Evolutionary conservation across 805 yeast species (phyloP), one percentile per base, ranked within the genome.

Genomic region (Yamadazyma insecticola): DNA sequence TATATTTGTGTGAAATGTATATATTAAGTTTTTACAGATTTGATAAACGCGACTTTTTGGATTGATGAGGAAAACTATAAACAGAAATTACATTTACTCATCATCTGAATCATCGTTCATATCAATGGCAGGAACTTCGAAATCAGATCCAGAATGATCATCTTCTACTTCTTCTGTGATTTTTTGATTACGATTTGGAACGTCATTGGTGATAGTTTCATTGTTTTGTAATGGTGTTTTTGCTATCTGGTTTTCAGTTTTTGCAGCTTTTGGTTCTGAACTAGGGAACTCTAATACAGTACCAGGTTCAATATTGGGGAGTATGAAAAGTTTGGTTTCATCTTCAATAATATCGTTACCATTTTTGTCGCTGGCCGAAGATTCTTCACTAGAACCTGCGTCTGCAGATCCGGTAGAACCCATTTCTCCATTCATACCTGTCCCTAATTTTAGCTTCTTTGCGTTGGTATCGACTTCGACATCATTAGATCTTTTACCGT

Each of bases 121-220:
- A 26, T 62, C 69, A 6, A 67, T 39, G 7, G 45, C 64, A 5
- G 80, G 80, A 32, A 74, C 70, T 38, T 72, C 79, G 27, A 72
- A 67, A 40, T 74, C 78, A 13, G 71, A 62, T n/a, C n/a, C n/a
- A n/a, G n/a, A n/a, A n/a, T n/a, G n/a, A n/a, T n/a, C n/a, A 12
- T 53, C 57, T 17, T 28, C 39, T 13, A 24, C 28, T 5, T 6
- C 29, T 26, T 26, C 29, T 22, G n/a, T 6, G 27, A 13, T 24
- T 12, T 24, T 15, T 24, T 18, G 21, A 18, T 10, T 18, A n/a
- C n/a, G n/a, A n/a, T n/a, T n/a, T n/a, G n/a, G n/a, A n/a, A n/a
- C n/a, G n/a, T n/a, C n/a, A 7, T 18, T 18, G 21, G 21, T 18
- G 21, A 18, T n/a, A n/a, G n/a, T n/a, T n/a, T n/a, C n/a, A n/a